Evolutionary conservation across 176 grass and related monocot species (phyloP), one percentile per base, ranked within the genome.

Genomic region (Lolium rigidum): DNA sequence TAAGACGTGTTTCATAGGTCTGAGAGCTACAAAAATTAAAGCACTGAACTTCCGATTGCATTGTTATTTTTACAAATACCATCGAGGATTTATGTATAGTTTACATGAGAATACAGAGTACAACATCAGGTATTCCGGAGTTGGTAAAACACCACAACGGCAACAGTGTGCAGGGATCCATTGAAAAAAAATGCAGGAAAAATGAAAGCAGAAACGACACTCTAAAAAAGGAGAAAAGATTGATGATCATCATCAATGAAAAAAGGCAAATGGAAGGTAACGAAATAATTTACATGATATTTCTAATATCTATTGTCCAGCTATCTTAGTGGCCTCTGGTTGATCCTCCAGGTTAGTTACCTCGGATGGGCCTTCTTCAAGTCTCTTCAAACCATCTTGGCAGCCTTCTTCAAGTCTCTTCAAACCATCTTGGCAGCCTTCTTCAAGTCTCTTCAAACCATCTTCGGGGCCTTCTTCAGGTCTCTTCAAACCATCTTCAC

Each of bases 271-370:
- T 47, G 24, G 79, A 86, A 83, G 7, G 7, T 65, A 76, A 76
- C 9, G 25, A 54, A 91, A 88, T 76, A 69, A 78, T 90, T 57
- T 88, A 95, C 85, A 88, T 35, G 83, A 35, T 86, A 84, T 70
- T 43, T 17, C 77, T 82, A 77, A 14, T 58, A 71, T 91, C 77
- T 89, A 94, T 83, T 63, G 71, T 18, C 84, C 87, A 56, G 84
- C n/a, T 3, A 89, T 59, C 86, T 86, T 97, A 59, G 46, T 26
- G 20, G n/a, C 83, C 68, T 79, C 78, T 7, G 91, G 70, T 60
- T 84, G 80, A 28, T 59, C 88, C 25, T 91, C 90, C 28, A 85
- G 41, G 74, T 55, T 85, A 1, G 21, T 10, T 14, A 73, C 60
- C 47, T 82, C 67, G 14, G 88, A 81, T 11, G 77, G 41, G 18